These are phyloP conservation scores for Orbilia ellipsospora DNA, from an alignment of 2,329 filamentous ascomycete genomes.

Conservation along the genomic window DNA sequence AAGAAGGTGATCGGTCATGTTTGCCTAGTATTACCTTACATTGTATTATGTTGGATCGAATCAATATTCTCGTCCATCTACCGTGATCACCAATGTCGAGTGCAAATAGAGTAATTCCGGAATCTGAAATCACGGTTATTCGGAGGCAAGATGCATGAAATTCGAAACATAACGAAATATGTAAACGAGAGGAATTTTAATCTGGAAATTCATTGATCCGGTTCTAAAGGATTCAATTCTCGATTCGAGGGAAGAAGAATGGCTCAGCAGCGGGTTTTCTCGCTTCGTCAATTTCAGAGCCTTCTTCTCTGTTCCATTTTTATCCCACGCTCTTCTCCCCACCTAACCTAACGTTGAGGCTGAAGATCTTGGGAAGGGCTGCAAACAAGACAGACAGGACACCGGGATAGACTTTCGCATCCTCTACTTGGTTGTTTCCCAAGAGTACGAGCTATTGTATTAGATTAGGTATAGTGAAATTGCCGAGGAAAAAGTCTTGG, in stretches of 20 bases:
- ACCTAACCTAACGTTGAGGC: conserved; percentile 47
- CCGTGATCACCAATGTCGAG: conserved; percentile 35
- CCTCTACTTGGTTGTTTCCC: neutral
- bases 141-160: conserved; percentile 6
- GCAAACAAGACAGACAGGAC: conserved; percentile 20
- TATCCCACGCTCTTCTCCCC: conserved; percentile 19
- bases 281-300: too few species aligned
- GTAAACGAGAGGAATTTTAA: too few species aligned
- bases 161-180: too few species aligned
- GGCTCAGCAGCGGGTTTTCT: too few species aligned
- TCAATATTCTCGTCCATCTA: conserved; percentile 19
- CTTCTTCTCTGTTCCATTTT: conserved; percentile 35
- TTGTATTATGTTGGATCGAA: neutral
- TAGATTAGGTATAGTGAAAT: conserved; percentile 11
- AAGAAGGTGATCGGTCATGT: neutral
- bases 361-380: conserved; percentile 34
- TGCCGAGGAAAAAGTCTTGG: conserved; percentile 25
- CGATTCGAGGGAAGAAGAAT: too few species aligned
- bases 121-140: conserved; percentile 14
- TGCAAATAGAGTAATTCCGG: neutral
- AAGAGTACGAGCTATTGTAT: neutral
- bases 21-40: conserved; percentile 29
- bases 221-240: too few species aligned
- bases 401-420: neutral
- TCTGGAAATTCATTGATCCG: too few species aligned